These are phyloP conservation scores for Sclerotinia glacialis DNA, from an alignment of 2,329 filamentous ascomycete species.

Conservation along the genomic window DNA sequence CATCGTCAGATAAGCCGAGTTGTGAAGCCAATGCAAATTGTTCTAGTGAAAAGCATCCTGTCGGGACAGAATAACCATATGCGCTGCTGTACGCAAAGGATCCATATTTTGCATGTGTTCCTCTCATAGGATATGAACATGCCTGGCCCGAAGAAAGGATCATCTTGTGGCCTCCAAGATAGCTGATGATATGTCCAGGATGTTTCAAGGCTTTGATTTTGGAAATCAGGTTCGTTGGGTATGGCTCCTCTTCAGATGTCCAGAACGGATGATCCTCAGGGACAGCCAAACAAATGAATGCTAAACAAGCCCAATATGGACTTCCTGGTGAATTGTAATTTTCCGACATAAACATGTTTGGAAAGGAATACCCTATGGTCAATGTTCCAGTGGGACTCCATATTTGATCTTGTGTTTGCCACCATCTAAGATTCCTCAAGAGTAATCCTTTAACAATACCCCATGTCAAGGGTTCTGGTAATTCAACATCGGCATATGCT, in stretches of 20 bases:
- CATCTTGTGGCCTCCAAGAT: constrained; percentile 72
- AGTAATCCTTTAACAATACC: constrained; percentile 76
- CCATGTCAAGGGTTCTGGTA: constrained; percentile 71
- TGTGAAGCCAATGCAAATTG: constrained; percentile 75
- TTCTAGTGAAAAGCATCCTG: constrained; percentile 71
- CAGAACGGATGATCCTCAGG: constrained; percentile 72
- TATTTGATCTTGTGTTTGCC: constrained; percentile 71
- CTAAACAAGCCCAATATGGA: constrained; percentile 73
- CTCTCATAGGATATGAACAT: constrained; percentile 80
- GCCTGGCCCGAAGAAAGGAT: constrained; percentile 73
- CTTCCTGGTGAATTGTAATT: constrained; percentile 79
- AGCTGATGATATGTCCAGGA: constrained; percentile 70
- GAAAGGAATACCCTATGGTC: constrained; percentile 72
- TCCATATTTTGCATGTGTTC: constrained; percentile 78
- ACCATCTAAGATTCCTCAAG: constrained; percentile 73
- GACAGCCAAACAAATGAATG: constrained; percentile 71
- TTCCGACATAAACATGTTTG: constrained; percentile 77
- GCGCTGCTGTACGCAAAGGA: constrained; percentile 74
- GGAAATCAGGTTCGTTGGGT: constrained; percentile 54
- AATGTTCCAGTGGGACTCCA: constrained; percentile 73
- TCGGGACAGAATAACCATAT: constrained; percentile 75
- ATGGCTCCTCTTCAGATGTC: constrained; percentile 63
- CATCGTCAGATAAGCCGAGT: constrained; percentile 73
- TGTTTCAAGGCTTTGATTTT: constrained; percentile 60
- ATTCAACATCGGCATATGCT: constrained; percentile 71